A percentile compares a stretch with the other conserved stretches of the same genome.
These are phyloP conservation scores for Neofusicoccum kwambonambiense DNA, from an alignment of 2,329 filamentous ascomycete genomes.

Conservation along the genomic window DNA sequence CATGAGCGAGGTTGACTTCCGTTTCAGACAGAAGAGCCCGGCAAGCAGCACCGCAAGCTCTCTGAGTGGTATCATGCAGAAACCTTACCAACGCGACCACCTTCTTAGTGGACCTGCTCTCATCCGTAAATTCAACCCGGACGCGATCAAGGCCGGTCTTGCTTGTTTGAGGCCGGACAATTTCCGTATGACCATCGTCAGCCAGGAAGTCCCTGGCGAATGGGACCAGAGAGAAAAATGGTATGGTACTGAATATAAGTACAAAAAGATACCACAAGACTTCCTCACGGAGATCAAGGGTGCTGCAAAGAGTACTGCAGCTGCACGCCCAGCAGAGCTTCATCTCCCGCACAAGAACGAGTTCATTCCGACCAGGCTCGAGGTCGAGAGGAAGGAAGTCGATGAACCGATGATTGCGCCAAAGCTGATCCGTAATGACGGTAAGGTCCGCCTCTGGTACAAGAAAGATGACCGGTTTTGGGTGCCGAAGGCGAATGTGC, in stretches of 20 bases:
- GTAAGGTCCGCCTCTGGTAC: constrained; percentile 81
- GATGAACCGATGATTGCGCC: constrained; percentile 70
- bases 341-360: constrained; percentile 92
- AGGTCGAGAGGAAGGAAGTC: constrained; percentile 94
- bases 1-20: constrained; percentile 90
- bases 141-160: constrained; percentile 72
- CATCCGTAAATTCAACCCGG: constrained; percentile 75
- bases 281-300: constrained; percentile 69
- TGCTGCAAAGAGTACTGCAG: constrained; percentile 58
- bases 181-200: constrained; percentile 79
- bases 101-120: constrained; percentile 77
- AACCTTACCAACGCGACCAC: constrained; percentile 80
- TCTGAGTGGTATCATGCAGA: constrained; percentile 86
- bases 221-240: constrained; percentile 92
- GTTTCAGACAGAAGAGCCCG: constrained; percentile 88
- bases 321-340: constrained; percentile 65
- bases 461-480: constrained; percentile 99
- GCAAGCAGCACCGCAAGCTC: constrained; percentile 86
- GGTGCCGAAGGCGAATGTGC: constrained; percentile 90
- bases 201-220: constrained; percentile 76
- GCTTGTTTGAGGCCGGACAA: constrained; percentile 80
- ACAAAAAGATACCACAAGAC: constrained; percentile 73
- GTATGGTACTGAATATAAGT: constrained; percentile 94
- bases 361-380: constrained; percentile 89
- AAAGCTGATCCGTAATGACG: constrained; percentile 80